These are phyloP conservation scores for Apophysomyces ossiformis DNA, from an alignment of 371 early-diverging fungal genomes.

Conservation along the genomic window DNA sequence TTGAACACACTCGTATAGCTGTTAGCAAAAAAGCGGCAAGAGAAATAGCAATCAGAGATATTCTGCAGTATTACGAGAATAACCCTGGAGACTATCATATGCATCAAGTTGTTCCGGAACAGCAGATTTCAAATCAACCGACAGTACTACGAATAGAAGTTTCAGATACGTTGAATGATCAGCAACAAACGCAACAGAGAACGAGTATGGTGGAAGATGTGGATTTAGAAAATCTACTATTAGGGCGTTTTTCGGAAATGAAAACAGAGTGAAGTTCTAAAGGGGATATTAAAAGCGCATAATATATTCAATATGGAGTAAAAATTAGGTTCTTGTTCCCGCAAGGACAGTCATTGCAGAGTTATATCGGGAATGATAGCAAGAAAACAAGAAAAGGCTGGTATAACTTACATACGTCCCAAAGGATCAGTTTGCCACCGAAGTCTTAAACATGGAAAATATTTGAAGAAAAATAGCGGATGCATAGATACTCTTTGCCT, in stretches of 20 bases:
- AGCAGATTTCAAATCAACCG: neutral
- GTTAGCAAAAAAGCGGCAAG: constrained; percentile 2
- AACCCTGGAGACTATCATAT: neutral
- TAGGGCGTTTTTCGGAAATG: neutral
- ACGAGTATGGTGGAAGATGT: neutral
- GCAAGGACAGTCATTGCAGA: no score
- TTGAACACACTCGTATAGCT: neutral
- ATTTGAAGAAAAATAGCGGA: no score
- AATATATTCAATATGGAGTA: no score
- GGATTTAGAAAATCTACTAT: neutral
- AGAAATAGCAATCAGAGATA: neutral
- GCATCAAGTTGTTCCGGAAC: neutral
- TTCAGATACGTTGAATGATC: neutral
- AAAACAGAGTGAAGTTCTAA: neutral
- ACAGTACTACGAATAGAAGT: neutral
- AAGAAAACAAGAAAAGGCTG: no score
- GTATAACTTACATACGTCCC: no score
- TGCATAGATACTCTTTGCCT: no score
- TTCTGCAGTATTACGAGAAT: constrained; percentile 2
- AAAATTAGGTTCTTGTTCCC: no score
- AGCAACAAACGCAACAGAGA: neutral
- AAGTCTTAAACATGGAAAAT: no score
- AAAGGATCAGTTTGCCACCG: no score
- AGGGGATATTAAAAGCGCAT: no score
- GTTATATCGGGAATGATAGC: no score